These are phyloP conservation scores for Herpetomonas samuelpessoai DNA, from an alignment of 208 protist species.

Conservation along the genomic window DNA sequence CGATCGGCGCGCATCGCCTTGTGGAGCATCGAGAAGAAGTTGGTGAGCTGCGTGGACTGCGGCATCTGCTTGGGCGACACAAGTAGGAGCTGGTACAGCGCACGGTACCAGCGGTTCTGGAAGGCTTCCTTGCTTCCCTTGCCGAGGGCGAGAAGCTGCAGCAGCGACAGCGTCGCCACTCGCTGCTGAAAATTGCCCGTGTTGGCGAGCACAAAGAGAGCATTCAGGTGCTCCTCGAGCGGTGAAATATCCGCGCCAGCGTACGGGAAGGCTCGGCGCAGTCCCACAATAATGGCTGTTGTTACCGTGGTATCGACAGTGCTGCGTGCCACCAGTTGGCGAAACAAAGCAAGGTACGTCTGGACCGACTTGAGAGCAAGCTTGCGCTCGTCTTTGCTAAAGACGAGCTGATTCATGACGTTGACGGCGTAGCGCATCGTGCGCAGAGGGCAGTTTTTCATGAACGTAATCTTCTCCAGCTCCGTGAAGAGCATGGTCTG, in stretches of 20 bases:
- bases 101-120: constrained; percentile 86
- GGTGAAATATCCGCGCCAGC: constrained; percentile 75
- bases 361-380: constrained; percentile 86
- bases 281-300: constrained; percentile 87
- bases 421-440: constrained; percentile 90
- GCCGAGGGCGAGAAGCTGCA: constrained; percentile 80
- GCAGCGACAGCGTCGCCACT: constrained; percentile 79
- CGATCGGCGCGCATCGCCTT: constrained; percentile 84
- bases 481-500: constrained; percentile 84
- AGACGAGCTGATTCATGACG: constrained; percentile 92
- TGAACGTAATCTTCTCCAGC: constrained; percentile 90
- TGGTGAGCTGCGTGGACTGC: constrained; percentile 82
- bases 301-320: constrained; percentile 83
- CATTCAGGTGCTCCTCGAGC: constrained; percentile 82
- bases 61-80: constrained; percentile 89
- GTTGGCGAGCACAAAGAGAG: constrained; percentile 89
- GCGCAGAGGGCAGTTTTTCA: constrained; percentile 83
- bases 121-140: constrained; percentile 69
- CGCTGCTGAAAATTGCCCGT: constrained; percentile 87
- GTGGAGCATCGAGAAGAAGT: constrained; percentile 89
- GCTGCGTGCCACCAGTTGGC: constrained; percentile 57
- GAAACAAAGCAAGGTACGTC: constrained; percentile 89
- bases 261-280: constrained; percentile 92
- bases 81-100: constrained; percentile 86
- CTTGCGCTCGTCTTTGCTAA: constrained; percentile 88